A percentile compares a stretch with the other conserved stretches of the same genome.
These are phyloP conservation scores for Trametes gibbosa DNA, from an alignment of 768 basidiomycete genomes.

Conservation along the genomic window DNA sequence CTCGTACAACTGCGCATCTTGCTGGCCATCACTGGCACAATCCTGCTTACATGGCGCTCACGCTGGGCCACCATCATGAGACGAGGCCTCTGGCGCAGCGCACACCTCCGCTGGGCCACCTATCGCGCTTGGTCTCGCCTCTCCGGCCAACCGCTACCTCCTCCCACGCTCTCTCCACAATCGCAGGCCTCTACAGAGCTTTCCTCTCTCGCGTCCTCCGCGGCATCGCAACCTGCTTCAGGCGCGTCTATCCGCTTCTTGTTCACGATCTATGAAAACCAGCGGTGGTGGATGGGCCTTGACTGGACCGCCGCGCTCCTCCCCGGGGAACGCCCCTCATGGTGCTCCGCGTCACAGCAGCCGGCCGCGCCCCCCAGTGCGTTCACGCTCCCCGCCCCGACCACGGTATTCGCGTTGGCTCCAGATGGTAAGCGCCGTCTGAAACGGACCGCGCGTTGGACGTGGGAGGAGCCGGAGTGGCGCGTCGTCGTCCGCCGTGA, in stretches of 20 bases:
- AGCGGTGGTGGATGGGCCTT: constrained; percentile 96
- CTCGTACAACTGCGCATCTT: constrained; percentile 61
- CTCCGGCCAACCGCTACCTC: constrained; percentile 53
- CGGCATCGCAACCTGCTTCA: not conserved
- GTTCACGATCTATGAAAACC: constrained; percentile 92
- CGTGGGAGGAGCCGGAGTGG: constrained; percentile 94
- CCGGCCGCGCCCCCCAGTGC: constrained; percentile 69
- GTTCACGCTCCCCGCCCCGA: constrained; percentile 63
- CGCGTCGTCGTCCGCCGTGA: constrained; percentile 61
- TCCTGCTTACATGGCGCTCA: constrained; percentile 61
- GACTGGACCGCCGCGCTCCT: constrained; percentile 95
- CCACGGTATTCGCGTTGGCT: constrained; percentile 52
- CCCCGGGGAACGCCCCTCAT: constrained; percentile 86
- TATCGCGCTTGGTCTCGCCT: constrained; percentile 53
- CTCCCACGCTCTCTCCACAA: constrained; percentile 25
- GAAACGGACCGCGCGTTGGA: constrained; percentile 78
- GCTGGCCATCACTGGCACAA: constrained; percentile 55
- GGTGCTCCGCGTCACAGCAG: constrained; percentile 60
- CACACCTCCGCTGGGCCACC: constrained; percentile 62
- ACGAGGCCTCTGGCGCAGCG: constrained; percentile 57
- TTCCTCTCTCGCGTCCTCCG: constrained; percentile 17
- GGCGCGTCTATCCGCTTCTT: constrained; percentile 58
- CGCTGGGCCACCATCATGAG: constrained; percentile 62
- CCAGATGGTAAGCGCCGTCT: constrained; percentile 37
- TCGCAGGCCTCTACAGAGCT: constrained; percentile 31